Conservation (phyloP, 345 rosid genomes). For the Rhodomyrtus tomentosa region DNA sequence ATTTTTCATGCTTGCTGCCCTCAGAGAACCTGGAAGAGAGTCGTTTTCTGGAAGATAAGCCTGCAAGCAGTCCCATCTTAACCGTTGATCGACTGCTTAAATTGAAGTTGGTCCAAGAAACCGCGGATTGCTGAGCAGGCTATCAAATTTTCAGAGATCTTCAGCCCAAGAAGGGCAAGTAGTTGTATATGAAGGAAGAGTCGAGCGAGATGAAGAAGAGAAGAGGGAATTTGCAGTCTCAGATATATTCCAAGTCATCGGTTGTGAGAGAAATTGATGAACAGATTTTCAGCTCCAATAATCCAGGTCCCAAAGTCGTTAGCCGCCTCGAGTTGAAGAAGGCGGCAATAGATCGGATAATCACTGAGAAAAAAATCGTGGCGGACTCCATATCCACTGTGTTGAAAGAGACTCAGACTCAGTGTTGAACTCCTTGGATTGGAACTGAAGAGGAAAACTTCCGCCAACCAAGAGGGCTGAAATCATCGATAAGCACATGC, state of each 20-base stretch:
- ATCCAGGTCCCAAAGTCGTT: neutral
- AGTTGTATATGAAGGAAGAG: no score
- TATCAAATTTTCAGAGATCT: neutral
- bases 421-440: neutral
- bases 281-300: neutral
- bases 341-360: neutral
- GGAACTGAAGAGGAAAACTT: neutral
- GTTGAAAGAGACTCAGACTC: neutral
- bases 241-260: neutral
- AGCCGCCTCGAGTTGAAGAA: neutral
- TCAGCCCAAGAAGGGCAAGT: neutral
- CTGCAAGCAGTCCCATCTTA: no score
- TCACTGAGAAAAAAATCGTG: neutral
- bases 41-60: no score
- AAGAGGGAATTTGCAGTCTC: neutral
- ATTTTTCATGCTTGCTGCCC: neutral
- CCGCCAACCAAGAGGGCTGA: neutral
- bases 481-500: neutral
- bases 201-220: neutral
- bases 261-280: neutral
- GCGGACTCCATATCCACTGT: neutral
- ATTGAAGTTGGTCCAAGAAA: no score
- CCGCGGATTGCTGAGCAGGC: neutral
- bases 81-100: no score
- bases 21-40: neutral